Evolutionary conservation across 352 stramenopile species (phyloP), one percentile per base, ranked within the genome.

Genomic region (Pythium scleroteichum): DNA sequence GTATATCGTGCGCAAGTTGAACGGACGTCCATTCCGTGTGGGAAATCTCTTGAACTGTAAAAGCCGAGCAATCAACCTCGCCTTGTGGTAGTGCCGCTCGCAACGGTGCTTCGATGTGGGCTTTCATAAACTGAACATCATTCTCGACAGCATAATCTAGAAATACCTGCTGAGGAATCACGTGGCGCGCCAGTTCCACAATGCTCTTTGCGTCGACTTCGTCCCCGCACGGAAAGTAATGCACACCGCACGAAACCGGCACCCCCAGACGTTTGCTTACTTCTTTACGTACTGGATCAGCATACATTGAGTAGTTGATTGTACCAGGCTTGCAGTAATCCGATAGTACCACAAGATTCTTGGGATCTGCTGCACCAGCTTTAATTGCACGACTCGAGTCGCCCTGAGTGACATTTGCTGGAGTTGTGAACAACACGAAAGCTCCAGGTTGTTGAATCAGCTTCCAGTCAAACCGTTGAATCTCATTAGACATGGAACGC

Each of bases 161-260:
- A 55, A 93, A 40, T 13, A 92, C 76, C 23, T 93, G 82, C 10
- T 69, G 71, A 1, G 87, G 82, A 0, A 67, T 64, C 23, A 91
- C 73, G 26, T 78, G 71, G 5, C 77, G 74, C 20, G 76, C 78
- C 5, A 95, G 69, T 42, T 92, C 82, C 26, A 94, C 82, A 35
- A 94, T 92, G 42, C 83, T 94, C 60, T 89, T 92, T 2, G 85
- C 76, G 40, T 94, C 87, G 12, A 92, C 79, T 75, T 95, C 87
- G 62, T 95, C 85, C 9, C 85, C 72, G 41, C 82, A 92, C 35
- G 87, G 87, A 35, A 94, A 88, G 27, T 90, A 93, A 57, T 95
- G 87, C 16, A 95, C 82, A 10, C 87, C 85, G 47, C 87, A 95
- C 16, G 73, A 68, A 16, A 95, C 69, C 7, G 68, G 73, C 3